Evolutionary conservation across 306 rosid genomes (phyloP).

Genomic region (Trifolium repens): DNA sequence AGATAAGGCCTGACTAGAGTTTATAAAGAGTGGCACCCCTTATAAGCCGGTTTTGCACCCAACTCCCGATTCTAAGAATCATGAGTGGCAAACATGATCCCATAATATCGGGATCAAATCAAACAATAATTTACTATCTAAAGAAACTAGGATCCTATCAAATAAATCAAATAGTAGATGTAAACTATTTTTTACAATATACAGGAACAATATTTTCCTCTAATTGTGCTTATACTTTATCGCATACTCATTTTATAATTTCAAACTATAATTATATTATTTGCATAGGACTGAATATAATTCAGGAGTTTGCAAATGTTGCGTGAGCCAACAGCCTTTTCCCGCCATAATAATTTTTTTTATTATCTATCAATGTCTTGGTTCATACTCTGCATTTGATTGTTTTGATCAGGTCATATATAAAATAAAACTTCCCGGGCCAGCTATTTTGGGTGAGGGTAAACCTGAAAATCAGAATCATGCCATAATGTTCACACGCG

Average conservation of each 20-base stretch:
- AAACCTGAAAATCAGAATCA: conserved; percentile 99
- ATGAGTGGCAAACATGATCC: neutral
- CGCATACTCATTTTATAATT: neutral
- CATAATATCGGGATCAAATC: neutral
- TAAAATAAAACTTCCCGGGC: conserved; percentile 96
- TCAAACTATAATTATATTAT: neutral
- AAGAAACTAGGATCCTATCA: neutral
- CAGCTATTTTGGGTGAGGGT: conserved; percentile 95
- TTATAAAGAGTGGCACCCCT: too few relatives aligned
- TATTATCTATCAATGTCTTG: neutral
- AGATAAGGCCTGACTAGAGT: too few relatives aligned
- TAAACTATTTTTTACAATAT: neutral
- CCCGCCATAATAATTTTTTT: conserved; percentile 10
- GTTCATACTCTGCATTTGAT: conserved; percentile 30
- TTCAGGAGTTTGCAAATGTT: neutral
- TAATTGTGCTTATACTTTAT: neutral
- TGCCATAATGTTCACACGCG: conserved; percentile 92
- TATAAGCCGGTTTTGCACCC: too few relatives aligned
- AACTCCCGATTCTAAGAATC: too few relatives aligned
- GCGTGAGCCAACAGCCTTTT: neutral
- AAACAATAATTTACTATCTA: neutral
- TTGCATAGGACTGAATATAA: conserved; percentile 1
- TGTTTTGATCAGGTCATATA: conserved; percentile 72
- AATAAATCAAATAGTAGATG: neutral
- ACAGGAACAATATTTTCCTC: neutral